These are phyloP conservation scores for Ehretia macrophylla DNA, from an alignment of 257 asterid genomes.

Conservation along the genomic window DNA sequence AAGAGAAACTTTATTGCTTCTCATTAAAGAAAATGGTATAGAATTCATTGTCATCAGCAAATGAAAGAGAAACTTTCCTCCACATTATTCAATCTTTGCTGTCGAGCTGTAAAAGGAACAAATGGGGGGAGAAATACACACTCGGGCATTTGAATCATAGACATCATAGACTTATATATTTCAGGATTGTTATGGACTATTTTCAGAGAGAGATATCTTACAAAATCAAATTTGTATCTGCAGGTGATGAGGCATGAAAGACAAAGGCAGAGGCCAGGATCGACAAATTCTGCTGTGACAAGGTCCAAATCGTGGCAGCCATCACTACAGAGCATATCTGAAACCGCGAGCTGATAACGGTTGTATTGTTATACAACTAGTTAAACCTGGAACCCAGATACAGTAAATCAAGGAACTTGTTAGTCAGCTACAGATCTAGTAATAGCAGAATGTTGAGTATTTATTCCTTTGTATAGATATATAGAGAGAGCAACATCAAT, in stretches of 20 bases:
- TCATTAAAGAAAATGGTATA: no score
- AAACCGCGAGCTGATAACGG: slow-evolving; percentile 28
- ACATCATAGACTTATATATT: no score
- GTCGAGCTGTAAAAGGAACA: no score
- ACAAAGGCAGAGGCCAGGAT: slow-evolving; percentile 32
- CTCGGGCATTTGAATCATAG: no score
- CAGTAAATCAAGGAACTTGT: not conserved
- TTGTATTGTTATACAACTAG: not conserved
- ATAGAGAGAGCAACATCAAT: slow-evolving; percentile 6
- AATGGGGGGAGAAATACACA: not conserved
- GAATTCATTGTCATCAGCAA: no score
- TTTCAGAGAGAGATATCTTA: not conserved
- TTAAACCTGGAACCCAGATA: not conserved
- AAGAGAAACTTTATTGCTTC: no score
- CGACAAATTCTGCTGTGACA: slow-evolving; percentile 19
- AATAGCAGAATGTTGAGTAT: slow-evolving; percentile 14
- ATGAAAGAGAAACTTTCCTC: not conserved
- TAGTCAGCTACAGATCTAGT: not conserved
- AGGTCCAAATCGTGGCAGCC: slow-evolving; percentile 53
- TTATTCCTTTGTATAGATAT: slow-evolving; percentile 26
- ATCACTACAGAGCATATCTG: slow-evolving; percentile 53
- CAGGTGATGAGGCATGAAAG: slow-evolving; percentile 36
- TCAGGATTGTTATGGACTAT: no score
- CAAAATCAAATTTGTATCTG: slow-evolving; percentile 4
- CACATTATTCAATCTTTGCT: not conserved